phyloP scores from a whole-genome alignment of 345 rosid species.

The Hibiscus tridactylites region DNA sequence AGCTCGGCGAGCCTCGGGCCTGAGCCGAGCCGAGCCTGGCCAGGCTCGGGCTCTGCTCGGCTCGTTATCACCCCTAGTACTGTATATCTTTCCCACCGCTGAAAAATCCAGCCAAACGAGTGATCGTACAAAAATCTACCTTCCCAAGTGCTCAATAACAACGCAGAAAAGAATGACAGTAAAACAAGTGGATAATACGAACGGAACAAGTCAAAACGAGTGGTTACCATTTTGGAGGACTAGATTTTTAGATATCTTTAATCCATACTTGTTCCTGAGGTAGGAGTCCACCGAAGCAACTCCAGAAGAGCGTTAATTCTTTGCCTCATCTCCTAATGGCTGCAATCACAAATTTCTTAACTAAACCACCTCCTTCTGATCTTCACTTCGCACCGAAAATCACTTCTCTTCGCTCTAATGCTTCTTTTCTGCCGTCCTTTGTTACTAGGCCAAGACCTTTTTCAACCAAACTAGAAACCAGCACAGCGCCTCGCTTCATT shows the following conservation, averaged over 20 bases:
- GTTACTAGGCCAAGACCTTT: neutral
- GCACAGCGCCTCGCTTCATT: neutral
- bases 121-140: neutral
- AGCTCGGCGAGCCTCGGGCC: too few relatives aligned
- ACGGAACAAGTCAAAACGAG: constrained; percentile 5
- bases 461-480: constrained; percentile 7
- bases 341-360: constrained; percentile 36
- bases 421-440: constrained; percentile 13
- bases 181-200: constrained; percentile 1
- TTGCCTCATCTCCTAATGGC: constrained; percentile 36
- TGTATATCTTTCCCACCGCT: neutral
- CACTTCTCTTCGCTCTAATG: constrained; percentile 13
- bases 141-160: neutral
- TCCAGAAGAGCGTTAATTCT: neutral
- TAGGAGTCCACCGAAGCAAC: constrained; percentile 6
- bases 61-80: too few relatives aligned
- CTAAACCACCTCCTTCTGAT: constrained; percentile 37
- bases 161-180: neutral
- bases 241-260: constrained; percentile 5
- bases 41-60: too few relatives aligned
- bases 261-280: neutral
- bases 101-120: neutral
- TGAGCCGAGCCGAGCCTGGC: too few relatives aligned
- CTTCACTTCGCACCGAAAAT: constrained; percentile 13
- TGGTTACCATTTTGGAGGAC: constrained; percentile 4